phyloP scores from a whole-genome alignment of 345 rosid species.

The Rhodomyrtus tomentosa region DNA sequence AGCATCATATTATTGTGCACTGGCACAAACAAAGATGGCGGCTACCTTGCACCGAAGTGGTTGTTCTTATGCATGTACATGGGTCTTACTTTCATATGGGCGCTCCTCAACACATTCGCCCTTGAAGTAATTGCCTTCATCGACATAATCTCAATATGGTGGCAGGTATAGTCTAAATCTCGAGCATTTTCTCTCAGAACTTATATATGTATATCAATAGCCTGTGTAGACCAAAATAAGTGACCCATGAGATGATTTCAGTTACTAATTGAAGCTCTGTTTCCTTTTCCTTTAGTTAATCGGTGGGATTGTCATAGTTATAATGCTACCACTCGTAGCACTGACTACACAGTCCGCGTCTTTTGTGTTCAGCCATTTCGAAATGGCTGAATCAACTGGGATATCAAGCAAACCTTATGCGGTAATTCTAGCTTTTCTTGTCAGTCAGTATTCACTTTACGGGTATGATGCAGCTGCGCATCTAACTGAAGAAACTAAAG shows the following conservation, averaged over 20 bases:
- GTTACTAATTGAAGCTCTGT: not conserved
- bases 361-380: constrained; percentile 40
- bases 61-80: constrained; percentile 48
- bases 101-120: constrained; percentile 48
- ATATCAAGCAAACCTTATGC: constrained; percentile 46
- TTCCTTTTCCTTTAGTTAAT: constrained; percentile 19
- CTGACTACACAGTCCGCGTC: constrained; percentile 36
- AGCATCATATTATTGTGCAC: constrained; percentile 45
- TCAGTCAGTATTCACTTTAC: constrained; percentile 49
- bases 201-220: not conserved
- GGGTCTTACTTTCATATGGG: constrained; percentile 45
- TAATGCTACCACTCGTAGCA: constrained; percentile 52
- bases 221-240: not conserved
- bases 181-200: not conserved
- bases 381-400: constrained; percentile 31
- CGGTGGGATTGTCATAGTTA: constrained; percentile 40
- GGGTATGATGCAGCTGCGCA: constrained; percentile 62
- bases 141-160: constrained; percentile 54
- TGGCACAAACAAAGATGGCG: constrained; percentile 49
- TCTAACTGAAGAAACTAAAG: constrained; percentile 64
- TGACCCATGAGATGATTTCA: not conserved
- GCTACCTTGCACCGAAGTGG: constrained; percentile 48
- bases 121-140: constrained; percentile 49
- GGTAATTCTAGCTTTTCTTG: constrained; percentile 38
- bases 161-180: constrained; percentile 36